Base-by-base conservation (phyloP, 371 early-diverging fungal genomes). In the Syncephalastrum contaminatum region DNA sequence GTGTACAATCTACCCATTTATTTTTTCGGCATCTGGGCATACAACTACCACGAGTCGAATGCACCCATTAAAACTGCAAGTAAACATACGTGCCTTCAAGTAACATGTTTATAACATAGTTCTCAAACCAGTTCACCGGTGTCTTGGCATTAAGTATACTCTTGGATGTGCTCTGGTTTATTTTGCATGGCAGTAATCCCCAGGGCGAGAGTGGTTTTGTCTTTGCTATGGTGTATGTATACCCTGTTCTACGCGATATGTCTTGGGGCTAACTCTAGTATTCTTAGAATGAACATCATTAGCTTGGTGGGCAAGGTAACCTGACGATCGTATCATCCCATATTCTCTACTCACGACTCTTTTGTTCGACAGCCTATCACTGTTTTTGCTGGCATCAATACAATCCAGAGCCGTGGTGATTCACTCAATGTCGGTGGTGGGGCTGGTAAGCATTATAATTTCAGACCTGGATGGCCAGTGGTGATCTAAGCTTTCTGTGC, bases 1-100 rank as follows among this genome's bases (percentile, higher is more conserved):
- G 65, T 65, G 12, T 79, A 79, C 53, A 79, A 79, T 48, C 62
- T 75, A 24, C 76, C 80, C 19, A 72, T 79, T 43, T 79, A 72
- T 51, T 73, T 79, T 45, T 79, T 79, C 48, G 80, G 76, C 15
- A 72, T 69, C 48, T 79, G 80, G 80, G 76, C 80, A 10, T 75
- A 67, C 43, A 71, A 79, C 25, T 66, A 70, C 56, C 74, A 70
- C 36, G 80, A 79, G 6, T 75, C 80, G 1, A 79, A 63, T 42
- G 54, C 72, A 24, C 80, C 80, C 15, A 54, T 79, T 19, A 79
- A 75, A 58, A 79, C 73, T 15, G 80, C 75, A 72, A 30, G 54
- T 45, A 43, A 51, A 19, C 18, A 8, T 30, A 30, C 12, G 2
- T 30, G 25, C 36, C 36, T 3, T 2, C 36, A 30, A 30, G 36